Evolutionary conservation across 352 stramenopile species (phyloP).

Genomic region (Pythium rishiriense): DNA sequence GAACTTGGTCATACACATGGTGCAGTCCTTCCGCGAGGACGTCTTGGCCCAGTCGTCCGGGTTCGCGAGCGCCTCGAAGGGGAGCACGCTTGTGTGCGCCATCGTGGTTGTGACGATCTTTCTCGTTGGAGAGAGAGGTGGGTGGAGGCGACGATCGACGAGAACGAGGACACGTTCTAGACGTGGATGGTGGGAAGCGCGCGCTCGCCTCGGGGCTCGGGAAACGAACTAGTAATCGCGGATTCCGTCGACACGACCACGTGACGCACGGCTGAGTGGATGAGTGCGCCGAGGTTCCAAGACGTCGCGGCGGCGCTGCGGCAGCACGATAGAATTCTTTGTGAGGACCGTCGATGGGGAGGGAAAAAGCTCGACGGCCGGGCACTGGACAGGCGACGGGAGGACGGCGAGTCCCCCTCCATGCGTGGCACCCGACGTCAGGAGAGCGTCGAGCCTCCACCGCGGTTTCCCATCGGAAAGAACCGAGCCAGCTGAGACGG

Average conservation of each 20-base stretch:
- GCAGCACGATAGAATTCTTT: conserved; percentile 12
- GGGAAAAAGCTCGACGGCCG: not conserved
- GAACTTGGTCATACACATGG: conserved; percentile 29
- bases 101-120: conserved; percentile 6
- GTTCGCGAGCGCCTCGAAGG: conserved; percentile 27
- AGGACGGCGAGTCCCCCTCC: not conserved
- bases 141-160: not conserved
- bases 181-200: not conserved
- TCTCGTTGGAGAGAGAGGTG: not conserved
- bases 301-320: not conserved
- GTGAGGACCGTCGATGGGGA: conserved; percentile 7
- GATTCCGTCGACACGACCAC: not conserved
- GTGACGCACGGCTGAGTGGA: not conserved
- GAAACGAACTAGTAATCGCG: not conserved
- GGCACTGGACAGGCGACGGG: not conserved
- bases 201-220: not conserved
- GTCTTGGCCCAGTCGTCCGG: conserved; percentile 25
- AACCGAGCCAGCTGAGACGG: conserved; percentile 3
- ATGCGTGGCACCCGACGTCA: not conserved
- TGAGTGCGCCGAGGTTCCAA: not conserved
- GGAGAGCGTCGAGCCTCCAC: no score
- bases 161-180: not conserved
- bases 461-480: not conserved
- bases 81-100: conserved; percentile 10
- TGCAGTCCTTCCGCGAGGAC: conserved; percentile 21